Conservation (phyloP, 2,329 filamentous ascomycete species). For the Calonectria honghensis region DNA sequence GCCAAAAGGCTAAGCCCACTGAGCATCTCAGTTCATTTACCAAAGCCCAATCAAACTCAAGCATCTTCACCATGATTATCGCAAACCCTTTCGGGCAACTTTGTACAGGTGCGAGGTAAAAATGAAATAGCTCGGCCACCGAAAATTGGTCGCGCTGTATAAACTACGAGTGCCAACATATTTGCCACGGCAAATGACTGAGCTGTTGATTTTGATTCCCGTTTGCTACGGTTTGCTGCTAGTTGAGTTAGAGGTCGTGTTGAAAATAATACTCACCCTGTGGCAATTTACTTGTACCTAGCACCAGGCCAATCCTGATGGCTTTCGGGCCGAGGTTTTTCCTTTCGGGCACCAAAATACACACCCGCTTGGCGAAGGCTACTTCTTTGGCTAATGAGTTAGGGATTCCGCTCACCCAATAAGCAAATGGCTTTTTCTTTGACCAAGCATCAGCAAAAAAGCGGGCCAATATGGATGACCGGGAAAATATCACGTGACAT, state of each 20-base stretch:
- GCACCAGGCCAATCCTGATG: slow-evolving; percentile 44
- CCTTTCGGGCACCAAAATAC: background rate
- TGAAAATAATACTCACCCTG: background rate
- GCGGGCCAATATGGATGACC: slow-evolving; percentile 55
- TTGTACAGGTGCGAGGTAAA: background rate
- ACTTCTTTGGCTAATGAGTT: background rate
- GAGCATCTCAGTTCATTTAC: slow-evolving; percentile 13
- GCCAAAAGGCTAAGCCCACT: slow-evolving; percentile 30
- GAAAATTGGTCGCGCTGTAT: fast-evolving
- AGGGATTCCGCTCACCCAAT: background rate
- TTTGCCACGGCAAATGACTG: background rate
- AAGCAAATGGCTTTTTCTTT: background rate
- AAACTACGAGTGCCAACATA: no score
- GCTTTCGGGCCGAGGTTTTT: slow-evolving; percentile 50
- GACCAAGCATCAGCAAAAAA: background rate
- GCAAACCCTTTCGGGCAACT: background rate
- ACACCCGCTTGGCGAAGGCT: background rate
- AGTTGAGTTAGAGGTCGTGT: slow-evolving; percentile 5
- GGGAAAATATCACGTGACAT: slow-evolving; percentile 60
- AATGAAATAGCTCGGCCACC: background rate
- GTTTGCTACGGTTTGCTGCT: background rate
- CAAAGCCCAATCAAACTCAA: slow-evolving; percentile 18
- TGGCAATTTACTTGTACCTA: background rate
- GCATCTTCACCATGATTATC: background rate
- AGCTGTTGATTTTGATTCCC: background rate